Evolutionary conservation across 345 rosid species (phyloP).

Genomic region (Boechera retrofracta): DNA sequence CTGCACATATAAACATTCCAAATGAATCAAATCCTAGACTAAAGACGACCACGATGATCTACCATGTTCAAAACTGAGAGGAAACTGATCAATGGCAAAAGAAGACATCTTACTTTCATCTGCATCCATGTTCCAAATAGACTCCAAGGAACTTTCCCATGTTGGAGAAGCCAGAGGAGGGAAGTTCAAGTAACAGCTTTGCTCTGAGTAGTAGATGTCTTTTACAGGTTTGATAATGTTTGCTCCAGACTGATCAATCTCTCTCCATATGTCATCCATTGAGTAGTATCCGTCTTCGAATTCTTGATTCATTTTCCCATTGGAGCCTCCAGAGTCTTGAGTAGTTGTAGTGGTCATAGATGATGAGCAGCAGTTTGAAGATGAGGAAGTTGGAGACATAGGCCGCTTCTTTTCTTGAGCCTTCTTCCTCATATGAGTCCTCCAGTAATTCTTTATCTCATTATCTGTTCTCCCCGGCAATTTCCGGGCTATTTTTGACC

Average conservation of each 20-base stretch:
- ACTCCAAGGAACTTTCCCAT: constrained; percentile 65
- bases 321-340: constrained; percentile 69
- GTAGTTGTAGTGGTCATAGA: constrained; percentile 66
- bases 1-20: constrained; percentile 54
- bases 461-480: constrained; percentile 96
- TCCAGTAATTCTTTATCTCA: constrained; percentile 98
- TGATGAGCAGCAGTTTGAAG: constrained; percentile 59
- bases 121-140: constrained; percentile 72
- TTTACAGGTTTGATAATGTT: constrained; percentile 41
- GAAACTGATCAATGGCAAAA: constrained; percentile 50
- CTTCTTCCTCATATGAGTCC: constrained; percentile 92
- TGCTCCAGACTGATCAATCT: constrained; percentile 47
- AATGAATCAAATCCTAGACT: constrained; percentile 63
- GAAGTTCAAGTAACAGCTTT: constrained; percentile 51
- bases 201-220: constrained; percentile 57
- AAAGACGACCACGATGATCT: constrained; percentile 46
- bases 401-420: constrained; percentile 78
- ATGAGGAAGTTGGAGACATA: constrained; percentile 54
- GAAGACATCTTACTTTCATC: constrained; percentile 71
- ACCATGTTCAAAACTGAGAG: constrained; percentile 52
- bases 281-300: constrained; percentile 61
- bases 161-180: constrained; percentile 63
- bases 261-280: constrained; percentile 74
- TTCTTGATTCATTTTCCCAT: constrained; percentile 48
- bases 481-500: constrained; percentile 95